phyloP scores from a whole-genome alignment of 2,329 filamentous ascomycete genomes.

The Pseudocercospora fijiensis region DNA sequence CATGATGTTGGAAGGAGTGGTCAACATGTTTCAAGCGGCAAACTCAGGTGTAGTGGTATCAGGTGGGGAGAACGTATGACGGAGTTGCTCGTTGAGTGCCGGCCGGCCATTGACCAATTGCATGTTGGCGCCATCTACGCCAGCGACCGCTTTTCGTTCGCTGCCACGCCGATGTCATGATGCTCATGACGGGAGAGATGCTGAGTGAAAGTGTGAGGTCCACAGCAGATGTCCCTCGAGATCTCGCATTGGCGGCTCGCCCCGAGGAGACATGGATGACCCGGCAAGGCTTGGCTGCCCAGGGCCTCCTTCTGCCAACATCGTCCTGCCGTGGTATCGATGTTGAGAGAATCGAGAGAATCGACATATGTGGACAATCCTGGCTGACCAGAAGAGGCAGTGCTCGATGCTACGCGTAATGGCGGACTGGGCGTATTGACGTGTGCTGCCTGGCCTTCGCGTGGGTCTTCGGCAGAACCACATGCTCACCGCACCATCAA shows the following conservation, averaged over 20 bases:
- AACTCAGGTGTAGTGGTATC: neutral
- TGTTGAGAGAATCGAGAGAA: neutral
- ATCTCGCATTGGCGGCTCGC: constrained; percentile 12
- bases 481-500: neutral
- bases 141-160: neutral
- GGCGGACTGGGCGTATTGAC: neutral
- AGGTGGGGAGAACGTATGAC: constrained; percentile 9
- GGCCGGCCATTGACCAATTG: neutral
- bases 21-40: constrained; percentile 2
- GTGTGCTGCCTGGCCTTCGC: neutral
- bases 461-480: neutral
- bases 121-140: neutral
- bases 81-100: neutral
- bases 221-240: constrained; percentile 8
- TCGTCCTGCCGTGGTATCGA: neutral
- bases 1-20: neutral
- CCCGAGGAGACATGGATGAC: neutral
- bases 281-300: neutral
- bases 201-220: constrained; percentile 12
- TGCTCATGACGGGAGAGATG: neutral
- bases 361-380: neutral
- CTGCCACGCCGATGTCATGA: neutral
- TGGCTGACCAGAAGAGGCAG: neutral
- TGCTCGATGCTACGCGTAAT: neutral
- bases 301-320: neutral